A percentile compares a stretch with the other conserved stretches of the same genome.
Evolutionary conservation across 495 filamentous ascomycete genomes (phyloP).

Genomic region (Hypoxylon perforatum): DNA sequence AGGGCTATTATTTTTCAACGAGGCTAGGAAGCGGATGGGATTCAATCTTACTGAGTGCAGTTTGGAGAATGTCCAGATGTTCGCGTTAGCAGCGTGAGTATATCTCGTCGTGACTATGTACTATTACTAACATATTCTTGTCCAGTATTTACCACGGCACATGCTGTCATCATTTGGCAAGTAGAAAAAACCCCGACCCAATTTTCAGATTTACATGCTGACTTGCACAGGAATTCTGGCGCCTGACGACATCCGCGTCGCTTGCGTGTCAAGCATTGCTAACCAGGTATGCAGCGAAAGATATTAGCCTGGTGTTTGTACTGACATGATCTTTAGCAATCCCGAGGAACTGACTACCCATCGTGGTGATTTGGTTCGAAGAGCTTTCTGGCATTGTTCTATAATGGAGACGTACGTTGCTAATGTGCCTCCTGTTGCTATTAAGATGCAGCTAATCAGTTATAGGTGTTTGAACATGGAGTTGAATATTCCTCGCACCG

Average conservation of each 20-base stretch:
- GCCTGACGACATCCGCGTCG: slow-evolving; percentile 63
- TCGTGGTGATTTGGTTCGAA: slow-evolving; percentile 62
- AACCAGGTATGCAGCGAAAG: slow-evolving; percentile 52
- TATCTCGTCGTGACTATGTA: not conserved
- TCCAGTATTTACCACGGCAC: slow-evolving; percentile 63
- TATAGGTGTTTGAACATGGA: slow-evolving; percentile 64
- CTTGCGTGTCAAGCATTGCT: slow-evolving; percentile 64
- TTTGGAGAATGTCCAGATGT: slow-evolving; percentile 68
- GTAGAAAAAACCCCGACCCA: slow-evolving; percentile 10
- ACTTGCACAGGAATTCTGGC: slow-evolving; percentile 66
- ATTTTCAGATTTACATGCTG: slow-evolving; percentile 14
- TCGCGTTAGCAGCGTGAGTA: slow-evolving; percentile 63
- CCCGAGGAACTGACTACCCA: slow-evolving; percentile 59
- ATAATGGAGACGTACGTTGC: slow-evolving; percentile 65
- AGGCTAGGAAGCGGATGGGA: slow-evolving; percentile 67
- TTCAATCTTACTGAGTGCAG: slow-evolving; percentile 65
- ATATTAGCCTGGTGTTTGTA: slow-evolving; percentile 1
- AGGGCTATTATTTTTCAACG: slow-evolving; percentile 68
- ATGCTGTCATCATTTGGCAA: slow-evolving; percentile 62
- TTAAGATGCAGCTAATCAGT: slow-evolving; percentile 8
- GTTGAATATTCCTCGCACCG: slow-evolving; percentile 64
- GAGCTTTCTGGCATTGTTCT: slow-evolving; percentile 68
- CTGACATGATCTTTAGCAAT: slow-evolving; percentile 48
- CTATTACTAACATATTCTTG: slow-evolving; percentile 7
- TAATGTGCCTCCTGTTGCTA: not conserved